These are phyloP conservation scores for Aspergillus versicolor DNA, from an alignment of 2,329 filamentous ascomycete genomes.

Conservation along the genomic window DNA sequence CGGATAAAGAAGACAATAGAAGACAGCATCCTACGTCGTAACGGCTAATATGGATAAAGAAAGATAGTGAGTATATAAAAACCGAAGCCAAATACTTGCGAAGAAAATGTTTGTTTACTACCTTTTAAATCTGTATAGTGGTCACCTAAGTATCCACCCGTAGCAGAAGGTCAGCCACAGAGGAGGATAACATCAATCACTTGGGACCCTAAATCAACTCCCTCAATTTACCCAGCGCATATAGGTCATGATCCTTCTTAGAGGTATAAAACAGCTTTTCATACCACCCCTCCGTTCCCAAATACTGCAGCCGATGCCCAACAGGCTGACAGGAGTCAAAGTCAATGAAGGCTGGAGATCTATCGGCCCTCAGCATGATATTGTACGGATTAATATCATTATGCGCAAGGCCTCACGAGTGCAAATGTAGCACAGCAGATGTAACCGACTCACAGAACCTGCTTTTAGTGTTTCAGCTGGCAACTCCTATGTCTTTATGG, in stretches of 20 bases:
- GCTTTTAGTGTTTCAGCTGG: background rate
- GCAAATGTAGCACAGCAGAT: background rate
- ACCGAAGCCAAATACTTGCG: too few species aligned
- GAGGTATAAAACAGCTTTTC: background rate
- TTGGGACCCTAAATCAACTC: background rate
- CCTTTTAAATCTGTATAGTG: too few species aligned
- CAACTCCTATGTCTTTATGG: too few species aligned
- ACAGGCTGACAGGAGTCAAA: background rate
- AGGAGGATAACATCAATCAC: background rate
- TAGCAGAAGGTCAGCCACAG: too few species aligned
- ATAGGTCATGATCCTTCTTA: background rate
- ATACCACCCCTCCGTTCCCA: background rate
- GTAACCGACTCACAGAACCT: background rate
- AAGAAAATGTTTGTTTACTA: too few species aligned
- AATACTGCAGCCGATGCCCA: background rate
- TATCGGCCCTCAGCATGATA: background rate
- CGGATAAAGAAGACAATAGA: too few species aligned
- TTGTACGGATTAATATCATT: background rate
- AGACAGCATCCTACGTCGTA: too few species aligned
- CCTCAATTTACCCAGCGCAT: background rate
- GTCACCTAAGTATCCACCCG: too few species aligned
- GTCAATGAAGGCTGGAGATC: background rate
- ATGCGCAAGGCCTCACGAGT: background rate
- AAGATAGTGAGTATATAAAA: too few species aligned
- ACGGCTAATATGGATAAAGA: too few species aligned